phyloP scores from a whole-genome alignment of 2,329 filamentous ascomycete genomes.

The Fulvia fulva region DNA sequence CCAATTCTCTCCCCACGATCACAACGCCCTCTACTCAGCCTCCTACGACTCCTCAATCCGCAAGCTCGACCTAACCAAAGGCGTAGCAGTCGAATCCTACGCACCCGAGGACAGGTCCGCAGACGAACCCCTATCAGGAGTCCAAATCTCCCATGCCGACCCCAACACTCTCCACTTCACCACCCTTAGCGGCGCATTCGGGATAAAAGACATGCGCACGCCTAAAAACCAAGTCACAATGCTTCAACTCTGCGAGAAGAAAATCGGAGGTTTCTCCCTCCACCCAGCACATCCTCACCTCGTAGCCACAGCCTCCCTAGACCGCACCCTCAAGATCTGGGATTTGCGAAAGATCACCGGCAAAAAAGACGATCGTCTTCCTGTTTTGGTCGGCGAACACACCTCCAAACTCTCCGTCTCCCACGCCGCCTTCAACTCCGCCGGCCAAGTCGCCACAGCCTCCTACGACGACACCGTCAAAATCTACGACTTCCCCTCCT shows the following conservation, averaged over 20 bases:
- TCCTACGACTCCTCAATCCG: constrained; percentile 94
- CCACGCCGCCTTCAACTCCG: constrained; percentile 83
- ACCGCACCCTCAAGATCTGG: constrained; percentile 88
- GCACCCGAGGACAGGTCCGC: constrained; percentile 65
- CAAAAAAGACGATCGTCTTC: constrained; percentile 55
- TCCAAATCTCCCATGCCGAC: constrained; percentile 71
- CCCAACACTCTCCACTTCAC: constrained; percentile 80
- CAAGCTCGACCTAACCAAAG: constrained; percentile 77
- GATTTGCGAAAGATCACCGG: constrained; percentile 76
- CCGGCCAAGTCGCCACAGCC: constrained; percentile 82
- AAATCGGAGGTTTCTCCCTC: constrained; percentile 89
- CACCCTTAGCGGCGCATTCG: constrained; percentile 75
- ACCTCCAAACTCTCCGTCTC: constrained; percentile 79
- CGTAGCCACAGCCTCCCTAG: constrained; percentile 82
- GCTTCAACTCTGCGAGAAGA: constrained; percentile 80
- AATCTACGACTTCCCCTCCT: constrained; percentile 69
- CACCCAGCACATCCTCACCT: constrained; percentile 78
- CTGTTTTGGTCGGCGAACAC: constrained; percentile 74
- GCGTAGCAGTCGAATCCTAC: constrained; percentile 75
- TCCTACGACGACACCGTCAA: constrained; percentile 96
- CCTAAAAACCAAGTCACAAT: constrained; percentile 55
- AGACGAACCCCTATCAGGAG: constrained; percentile 75
- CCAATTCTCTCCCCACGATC: constrained; percentile 68
- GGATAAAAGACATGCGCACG: constrained; percentile 72
- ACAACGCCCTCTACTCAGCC: constrained; percentile 72